phyloP scores from a whole-genome alignment of 352 stramenopile genomes.

The Globisporangium heterothallicum region DNA sequence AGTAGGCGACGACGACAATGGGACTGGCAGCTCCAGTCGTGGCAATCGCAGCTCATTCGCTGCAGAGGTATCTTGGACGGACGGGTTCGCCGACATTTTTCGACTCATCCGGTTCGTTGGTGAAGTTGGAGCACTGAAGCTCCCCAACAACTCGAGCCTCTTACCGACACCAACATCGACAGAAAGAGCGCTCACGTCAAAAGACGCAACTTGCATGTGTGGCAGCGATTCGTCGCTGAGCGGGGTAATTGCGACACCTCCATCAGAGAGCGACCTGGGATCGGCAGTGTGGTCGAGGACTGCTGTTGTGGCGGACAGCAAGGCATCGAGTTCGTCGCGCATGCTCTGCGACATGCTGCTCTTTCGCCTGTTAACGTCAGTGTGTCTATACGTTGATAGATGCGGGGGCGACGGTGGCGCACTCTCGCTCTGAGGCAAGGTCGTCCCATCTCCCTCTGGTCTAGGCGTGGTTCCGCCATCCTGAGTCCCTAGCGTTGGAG shows the following conservation, averaged over 20 bases:
- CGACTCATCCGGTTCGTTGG: neutral
- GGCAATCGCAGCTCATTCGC: conserved; percentile 2
- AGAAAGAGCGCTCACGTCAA: too few species aligned
- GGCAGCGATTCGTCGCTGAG: neutral
- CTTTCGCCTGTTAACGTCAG: neutral
- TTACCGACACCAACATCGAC: too few species aligned
- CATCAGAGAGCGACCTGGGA: too few species aligned
- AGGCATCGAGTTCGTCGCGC: neutral
- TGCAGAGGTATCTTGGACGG: too few species aligned
- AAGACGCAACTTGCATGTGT: neutral
- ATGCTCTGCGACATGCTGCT: conserved; percentile 2
- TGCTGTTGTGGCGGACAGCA: neutral
- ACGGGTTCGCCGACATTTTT: neutral
- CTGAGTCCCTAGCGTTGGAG: neutral
- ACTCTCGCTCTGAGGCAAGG: neutral
- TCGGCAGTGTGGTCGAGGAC: neutral
- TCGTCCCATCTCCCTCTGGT: neutral
- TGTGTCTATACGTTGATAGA: neutral
- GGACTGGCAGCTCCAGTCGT: neutral
- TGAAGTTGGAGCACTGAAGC: neutral
- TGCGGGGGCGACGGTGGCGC: neutral
- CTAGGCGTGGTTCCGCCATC: neutral
- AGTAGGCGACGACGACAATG: conserved; percentile 1
- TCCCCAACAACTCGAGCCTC: too few species aligned
- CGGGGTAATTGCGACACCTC: too few species aligned